A percentile compares a stretch with the other conserved stretches of the same genome.
Evolutionary conservation across 2,329 filamentous ascomycete genomes (phyloP).

Genomic region (Phialemoniopsis sp.): DNA sequence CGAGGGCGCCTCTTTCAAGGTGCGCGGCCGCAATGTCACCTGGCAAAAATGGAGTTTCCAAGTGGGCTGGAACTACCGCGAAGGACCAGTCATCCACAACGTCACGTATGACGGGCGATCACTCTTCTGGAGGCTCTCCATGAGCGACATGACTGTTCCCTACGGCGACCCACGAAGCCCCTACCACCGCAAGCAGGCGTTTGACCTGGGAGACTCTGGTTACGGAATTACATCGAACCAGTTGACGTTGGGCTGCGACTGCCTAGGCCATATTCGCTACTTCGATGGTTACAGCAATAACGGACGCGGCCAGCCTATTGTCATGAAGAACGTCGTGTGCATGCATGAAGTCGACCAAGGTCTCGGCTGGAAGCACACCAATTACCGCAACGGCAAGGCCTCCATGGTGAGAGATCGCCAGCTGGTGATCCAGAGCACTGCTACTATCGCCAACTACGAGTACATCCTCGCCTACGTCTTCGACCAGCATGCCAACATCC

Average conservation of each 20-base stretch:
- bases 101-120: slow-evolving; percentile 59
- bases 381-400: slow-evolving; percentile 32
- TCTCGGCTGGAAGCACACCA: slow-evolving; percentile 31
- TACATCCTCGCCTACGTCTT: slow-evolving; percentile 36
- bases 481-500: slow-evolving; percentile 47
- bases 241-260: slow-evolving; percentile 60
- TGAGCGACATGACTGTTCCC: slow-evolving; percentile 73
- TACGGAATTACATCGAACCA: slow-evolving; percentile 63
- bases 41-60: slow-evolving; percentile 18
- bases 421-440: slow-evolving; percentile 65
- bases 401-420: slow-evolving; percentile 68
- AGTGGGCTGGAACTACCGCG: slow-evolving; percentile 42
- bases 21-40: too few species aligned
- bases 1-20: too few species aligned
- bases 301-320: too few species aligned
- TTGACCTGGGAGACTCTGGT: slow-evolving; percentile 61
- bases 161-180: slow-evolving; percentile 62
- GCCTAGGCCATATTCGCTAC: slow-evolving; percentile 68
- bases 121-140: slow-evolving; percentile 66
- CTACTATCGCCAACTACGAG: slow-evolving; percentile 54
- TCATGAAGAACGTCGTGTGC: slow-evolving; percentile 1
- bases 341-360: not conserved
- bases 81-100: slow-evolving; percentile 53
- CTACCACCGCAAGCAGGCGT: slow-evolving; percentile 60
- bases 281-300: too few species aligned